These are phyloP conservation scores for Penicillium egyptiacum DNA, from an alignment of 495 filamentous ascomycete species.

Conservation along the genomic window DNA sequence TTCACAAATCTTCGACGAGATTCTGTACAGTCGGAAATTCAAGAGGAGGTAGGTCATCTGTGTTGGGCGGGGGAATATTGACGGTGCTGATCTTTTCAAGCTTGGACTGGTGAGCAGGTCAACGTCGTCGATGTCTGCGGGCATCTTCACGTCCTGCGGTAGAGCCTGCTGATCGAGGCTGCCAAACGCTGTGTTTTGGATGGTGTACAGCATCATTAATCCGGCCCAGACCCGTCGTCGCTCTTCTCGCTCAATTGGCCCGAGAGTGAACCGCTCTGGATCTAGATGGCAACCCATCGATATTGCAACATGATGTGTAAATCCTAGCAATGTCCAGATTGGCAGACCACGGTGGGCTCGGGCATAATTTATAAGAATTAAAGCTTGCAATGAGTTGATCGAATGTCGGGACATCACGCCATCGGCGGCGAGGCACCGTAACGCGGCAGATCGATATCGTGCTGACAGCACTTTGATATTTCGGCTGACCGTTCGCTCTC, in stretches of 20 bases:
- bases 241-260: conserved; percentile 47
- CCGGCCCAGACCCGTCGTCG: conserved; percentile 49
- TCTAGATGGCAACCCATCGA: conserved; percentile 52
- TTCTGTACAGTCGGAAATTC: conserved; percentile 42
- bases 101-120: conserved; percentile 39
- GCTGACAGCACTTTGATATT: conserved; percentile 45
- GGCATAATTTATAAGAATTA: conserved; percentile 48
- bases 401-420: conserved; percentile 45
- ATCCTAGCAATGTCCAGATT: conserved; percentile 44
- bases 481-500: conserved; percentile 40
- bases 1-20: conserved; percentile 45
- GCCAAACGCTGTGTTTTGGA: conserved; percentile 42
- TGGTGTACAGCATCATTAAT: conserved; percentile 45
- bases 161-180: conserved; percentile 29
- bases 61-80: conserved; percentile 37
- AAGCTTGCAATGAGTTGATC: conserved; percentile 48
- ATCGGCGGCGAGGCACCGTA: conserved; percentile 47
- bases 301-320: conserved; percentile 49
- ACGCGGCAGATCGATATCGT: conserved; percentile 45
- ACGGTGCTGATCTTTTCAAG: conserved; percentile 9
- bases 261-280: conserved; percentile 42
- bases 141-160: conserved; percentile 40
- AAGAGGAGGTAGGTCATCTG: conserved; percentile 52
- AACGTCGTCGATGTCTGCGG: conserved; percentile 46
- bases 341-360: conserved; percentile 42